Percentiles rank a stretch among this genome's conserved stretches.
Conservation (phyloP, 2,329 filamentous ascomycete genomes). For the Juglanconis sp. region DNA sequence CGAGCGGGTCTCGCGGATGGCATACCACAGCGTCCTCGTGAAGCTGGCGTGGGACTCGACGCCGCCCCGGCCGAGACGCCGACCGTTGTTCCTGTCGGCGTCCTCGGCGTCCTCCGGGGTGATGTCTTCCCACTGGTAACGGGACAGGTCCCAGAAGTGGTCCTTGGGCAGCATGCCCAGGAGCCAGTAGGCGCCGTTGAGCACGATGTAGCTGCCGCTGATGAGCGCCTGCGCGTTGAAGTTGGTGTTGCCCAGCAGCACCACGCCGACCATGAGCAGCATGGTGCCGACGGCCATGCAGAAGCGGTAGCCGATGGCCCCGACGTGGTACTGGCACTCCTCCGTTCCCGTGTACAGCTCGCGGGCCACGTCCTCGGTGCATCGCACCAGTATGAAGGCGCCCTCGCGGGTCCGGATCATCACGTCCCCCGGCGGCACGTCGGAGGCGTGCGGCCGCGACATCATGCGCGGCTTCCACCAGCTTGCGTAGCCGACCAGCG, state of each 20-base stretch:
- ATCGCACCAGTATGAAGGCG: conserved; percentile 55
- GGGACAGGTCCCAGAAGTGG: conserved; percentile 56
- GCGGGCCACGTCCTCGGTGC: conserved; percentile 58
- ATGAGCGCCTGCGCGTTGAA: conserved; percentile 59
- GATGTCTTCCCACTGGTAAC: conserved; percentile 22
- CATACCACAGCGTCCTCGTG: conserved; percentile 57
- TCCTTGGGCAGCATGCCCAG: conserved; percentile 47
- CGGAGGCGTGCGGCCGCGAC: conserved; percentile 44
- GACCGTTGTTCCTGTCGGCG: conserved; percentile 32
- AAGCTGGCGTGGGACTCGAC: conserved; percentile 45
- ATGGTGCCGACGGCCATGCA: conserved; percentile 58
- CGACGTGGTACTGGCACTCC: conserved; percentile 54
- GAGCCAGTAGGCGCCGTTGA: conserved; percentile 60
- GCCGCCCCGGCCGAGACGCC: background rate
- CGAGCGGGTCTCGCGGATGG: conserved; percentile 50
- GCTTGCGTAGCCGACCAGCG: conserved; percentile 53
- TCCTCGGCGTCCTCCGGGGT: conserved; percentile 16
- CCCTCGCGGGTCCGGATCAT: conserved; percentile 59
- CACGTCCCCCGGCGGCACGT: conserved; percentile 55
- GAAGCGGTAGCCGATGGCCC: conserved; percentile 42
- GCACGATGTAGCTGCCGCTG: conserved; percentile 53
- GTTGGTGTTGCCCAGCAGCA: conserved; percentile 60
- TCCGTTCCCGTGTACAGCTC: conserved; percentile 61
- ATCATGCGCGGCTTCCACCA: conserved; percentile 56
- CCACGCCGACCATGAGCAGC: conserved; percentile 58